Percentiles rank a stretch among this genome's conserved stretches.
Evolutionary conservation across 352 stramenopile genomes (phyloP).

Genomic region (Globisporangium solare): DNA sequence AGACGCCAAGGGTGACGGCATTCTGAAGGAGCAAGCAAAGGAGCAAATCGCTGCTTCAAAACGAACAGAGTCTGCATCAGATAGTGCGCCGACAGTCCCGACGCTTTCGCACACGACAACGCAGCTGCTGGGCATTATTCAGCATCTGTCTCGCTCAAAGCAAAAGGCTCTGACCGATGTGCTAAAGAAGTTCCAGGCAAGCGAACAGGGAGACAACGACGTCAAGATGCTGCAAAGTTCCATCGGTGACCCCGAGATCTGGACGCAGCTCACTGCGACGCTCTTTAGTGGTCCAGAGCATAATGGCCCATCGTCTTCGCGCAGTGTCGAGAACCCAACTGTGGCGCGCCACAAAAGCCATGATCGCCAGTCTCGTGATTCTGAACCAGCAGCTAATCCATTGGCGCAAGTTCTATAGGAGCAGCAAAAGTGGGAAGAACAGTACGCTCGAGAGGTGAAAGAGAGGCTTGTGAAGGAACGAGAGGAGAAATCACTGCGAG

Average conservation of each 20-base stretch:
- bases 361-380: slow-evolving; percentile 5
- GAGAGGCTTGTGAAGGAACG: slow-evolving; percentile 36
- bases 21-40: not conserved
- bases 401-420: slow-evolving; percentile 50
- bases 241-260: slow-evolving; percentile 69
- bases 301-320: no score
- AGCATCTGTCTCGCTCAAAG: slow-evolving; percentile 65
- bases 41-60: not conserved
- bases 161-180: slow-evolving; percentile 56
- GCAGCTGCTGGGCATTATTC: slow-evolving; percentile 59
- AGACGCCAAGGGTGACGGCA: slow-evolving; percentile 2
- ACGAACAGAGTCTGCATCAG: not conserved
- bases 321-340: not conserved
- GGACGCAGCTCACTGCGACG: slow-evolving; percentile 54
- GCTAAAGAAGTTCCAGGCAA: slow-evolving; percentile 56
- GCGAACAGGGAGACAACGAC: slow-evolving; percentile 46
- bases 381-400: slow-evolving; percentile 5
- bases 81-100: not conserved
- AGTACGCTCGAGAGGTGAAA: slow-evolving; percentile 53
- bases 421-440: slow-evolving; percentile 55
- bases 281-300: slow-evolving; percentile 16
- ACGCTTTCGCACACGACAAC: slow-evolving; percentile 47
- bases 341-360: not conserved
- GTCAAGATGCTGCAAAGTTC: slow-evolving; percentile 49
- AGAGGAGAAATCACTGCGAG: slow-evolving; percentile 41